Evolutionary conservation across 768 basidiomycete genomes (phyloP).

Genomic region (Pholiota microspora): DNA sequence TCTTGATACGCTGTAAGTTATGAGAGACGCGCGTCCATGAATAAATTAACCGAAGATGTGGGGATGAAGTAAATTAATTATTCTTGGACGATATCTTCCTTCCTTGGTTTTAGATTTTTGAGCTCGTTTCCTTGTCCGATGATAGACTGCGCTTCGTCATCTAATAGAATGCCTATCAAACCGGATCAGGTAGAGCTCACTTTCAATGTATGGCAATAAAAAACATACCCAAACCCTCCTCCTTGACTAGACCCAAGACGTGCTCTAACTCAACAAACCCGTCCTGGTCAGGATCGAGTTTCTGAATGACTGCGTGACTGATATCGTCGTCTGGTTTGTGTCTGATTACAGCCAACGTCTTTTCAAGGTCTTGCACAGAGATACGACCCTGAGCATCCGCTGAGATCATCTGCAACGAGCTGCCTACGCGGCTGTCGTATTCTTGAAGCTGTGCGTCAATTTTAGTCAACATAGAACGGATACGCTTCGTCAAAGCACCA

Average conservation of each 20-base stretch:
- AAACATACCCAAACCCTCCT: constrained; percentile 76
- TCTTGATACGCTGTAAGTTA: not conserved
- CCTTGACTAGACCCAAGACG: constrained; percentile 82
- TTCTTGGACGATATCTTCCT: constrained; percentile 94
- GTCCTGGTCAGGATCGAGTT: constrained; percentile 94
- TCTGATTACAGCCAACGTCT: constrained; percentile 89
- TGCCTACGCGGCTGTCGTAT: constrained; percentile 87
- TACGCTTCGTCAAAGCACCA: constrained; percentile 91
- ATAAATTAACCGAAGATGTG: constrained; percentile 10
- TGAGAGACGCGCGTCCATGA: constrained; percentile 1
- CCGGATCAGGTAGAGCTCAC: not conserved
- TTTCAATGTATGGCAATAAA: not conserved
- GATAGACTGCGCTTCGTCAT: constrained; percentile 47
- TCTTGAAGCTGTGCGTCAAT: constrained; percentile 90
- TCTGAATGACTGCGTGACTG: constrained; percentile 83
- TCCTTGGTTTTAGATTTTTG: constrained; percentile 78
- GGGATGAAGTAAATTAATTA: constrained; percentile 8
- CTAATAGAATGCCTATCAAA: constrained; percentile 2
- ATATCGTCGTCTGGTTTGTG: constrained; percentile 91
- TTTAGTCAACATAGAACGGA: constrained; percentile 93
- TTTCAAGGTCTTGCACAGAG: constrained; percentile 83
- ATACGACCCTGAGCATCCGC: constrained; percentile 87
- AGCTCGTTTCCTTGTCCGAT: constrained; percentile 84
- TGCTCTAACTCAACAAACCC: constrained; percentile 96
- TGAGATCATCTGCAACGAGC: constrained; percentile 82